phyloP scores from a whole-genome alignment of 805 yeast genomes.

The Pichia kluyveri region DNA sequence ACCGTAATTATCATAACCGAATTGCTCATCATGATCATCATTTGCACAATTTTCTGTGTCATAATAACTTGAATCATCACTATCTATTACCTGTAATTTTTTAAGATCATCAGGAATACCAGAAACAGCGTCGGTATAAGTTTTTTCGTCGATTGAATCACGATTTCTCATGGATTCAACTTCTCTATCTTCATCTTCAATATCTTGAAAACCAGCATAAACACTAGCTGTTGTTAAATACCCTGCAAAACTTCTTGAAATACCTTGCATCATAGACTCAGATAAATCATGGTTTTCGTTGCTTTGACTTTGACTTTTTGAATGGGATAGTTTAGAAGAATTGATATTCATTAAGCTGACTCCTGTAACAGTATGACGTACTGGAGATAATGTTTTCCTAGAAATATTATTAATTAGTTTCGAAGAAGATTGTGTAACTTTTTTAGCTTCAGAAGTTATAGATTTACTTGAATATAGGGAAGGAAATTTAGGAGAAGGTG shows the following conservation, averaged over 20 bases:
- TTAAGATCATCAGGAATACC: constrained; percentile 1
- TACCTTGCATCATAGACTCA: constrained; percentile 24
- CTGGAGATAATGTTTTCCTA: background rate
- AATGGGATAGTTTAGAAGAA: background rate
- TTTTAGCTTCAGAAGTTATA: background rate
- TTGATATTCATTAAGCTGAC: background rate
- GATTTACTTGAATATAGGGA: background rate
- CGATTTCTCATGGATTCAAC: constrained; percentile 1
- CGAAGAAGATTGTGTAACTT: background rate
- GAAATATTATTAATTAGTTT: background rate
- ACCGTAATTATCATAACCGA: background rate
- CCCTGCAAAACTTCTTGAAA: constrained; percentile 46
- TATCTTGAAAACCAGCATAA: constrained; percentile 32
- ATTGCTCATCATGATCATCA: background rate
- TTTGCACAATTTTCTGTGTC: background rate
- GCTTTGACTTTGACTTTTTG: background rate
- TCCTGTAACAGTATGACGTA: background rate
- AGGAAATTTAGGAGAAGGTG: background rate
- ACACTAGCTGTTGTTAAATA: constrained; percentile 50
- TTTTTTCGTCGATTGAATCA: background rate
- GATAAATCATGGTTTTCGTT: constrained; percentile 3
- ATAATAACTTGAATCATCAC: constrained; percentile 2
- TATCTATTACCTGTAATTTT: background rate
- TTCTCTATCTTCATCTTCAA: constrained; percentile 24
- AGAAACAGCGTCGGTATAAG: constrained; percentile 1